Evolutionary conservation across 1,139 yeast genomes (phyloP), one percentile per base, ranked within the genome.

Genomic region (Candida sp.): DNA sequence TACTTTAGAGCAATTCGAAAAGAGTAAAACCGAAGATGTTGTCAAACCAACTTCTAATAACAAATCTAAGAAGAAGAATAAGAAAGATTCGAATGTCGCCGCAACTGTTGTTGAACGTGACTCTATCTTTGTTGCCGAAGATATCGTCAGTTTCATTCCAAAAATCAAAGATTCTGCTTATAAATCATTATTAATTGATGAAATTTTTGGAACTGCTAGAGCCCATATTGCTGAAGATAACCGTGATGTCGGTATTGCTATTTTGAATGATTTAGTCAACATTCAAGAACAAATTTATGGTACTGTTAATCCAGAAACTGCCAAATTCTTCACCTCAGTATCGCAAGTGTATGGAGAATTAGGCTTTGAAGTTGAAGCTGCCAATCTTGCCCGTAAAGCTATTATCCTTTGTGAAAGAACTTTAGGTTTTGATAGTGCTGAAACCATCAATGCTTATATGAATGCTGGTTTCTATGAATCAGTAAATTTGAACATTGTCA

Each of bases 261-360:
- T 88, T 43, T 69, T 90, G 53, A 68, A 75, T 33, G 97, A 91
- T 61, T 75, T 95, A 38, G 68, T 88, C 40, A 69, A 84, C 4
- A 75, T 89, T 45, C 81, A 82, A 52, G 96, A 91, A 60, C 96
- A 90, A 59, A 81, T 88, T 29, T 87, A 87, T 55, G 97, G 98
- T 21, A 65, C 77, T 36, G 77, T 93, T 30, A 95, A 90, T 57
- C 78, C 85, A 8, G 90, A 85, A 53, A 87, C 93, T 35, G 90
- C 93, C 19, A 79, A 77, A 44, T 82, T 84, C 36, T 87, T 84
- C 58, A 70, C 81, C 36, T 70, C 79, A 29, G 70, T 88, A 39
- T 83, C 96, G 9, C 82, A 84, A 51, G 65, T 82, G 22, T 86
- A 82, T 65, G 78, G 81, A 48, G 89, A 84, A 48, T 61, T 82